phyloP scores from a whole-genome alignment of 2,329 filamentous ascomycete genomes.

The Metarhizium album region DNA sequence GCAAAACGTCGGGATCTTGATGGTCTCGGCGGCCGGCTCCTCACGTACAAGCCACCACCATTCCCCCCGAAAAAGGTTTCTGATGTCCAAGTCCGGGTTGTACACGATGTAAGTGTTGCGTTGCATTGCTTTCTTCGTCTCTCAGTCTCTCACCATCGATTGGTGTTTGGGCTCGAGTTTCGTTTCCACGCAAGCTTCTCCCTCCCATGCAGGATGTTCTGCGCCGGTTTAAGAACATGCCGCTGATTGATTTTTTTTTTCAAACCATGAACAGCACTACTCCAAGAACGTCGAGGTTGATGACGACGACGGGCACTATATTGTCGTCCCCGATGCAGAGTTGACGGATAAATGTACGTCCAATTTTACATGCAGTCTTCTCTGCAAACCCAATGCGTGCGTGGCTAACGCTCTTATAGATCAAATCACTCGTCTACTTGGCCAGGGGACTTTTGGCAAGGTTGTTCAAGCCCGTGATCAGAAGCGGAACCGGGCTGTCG shows the following conservation, averaged over 20 bases:
- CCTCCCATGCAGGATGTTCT: background rate
- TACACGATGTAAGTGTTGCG: conserved; percentile 47
- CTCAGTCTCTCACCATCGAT: background rate
- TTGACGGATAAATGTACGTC: conserved; percentile 82
- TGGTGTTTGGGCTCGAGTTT: background rate
- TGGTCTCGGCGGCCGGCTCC: conserved; percentile 56
- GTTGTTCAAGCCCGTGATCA: conserved; percentile 87
- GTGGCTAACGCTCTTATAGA: conserved; percentile 41
- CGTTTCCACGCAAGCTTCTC: background rate
- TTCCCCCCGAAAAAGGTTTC: conserved; percentile 84
- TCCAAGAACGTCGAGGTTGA: conserved; percentile 66
- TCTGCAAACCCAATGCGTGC: background rate
- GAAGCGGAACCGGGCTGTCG: conserved; percentile 65
- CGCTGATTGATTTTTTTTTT: conserved; percentile 1
- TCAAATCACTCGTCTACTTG: conserved; percentile 77
- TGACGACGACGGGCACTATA: conserved; percentile 94
- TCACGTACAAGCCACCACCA: conserved; percentile 75
- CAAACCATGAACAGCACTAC: conserved; percentile 21
- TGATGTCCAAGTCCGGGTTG: conserved; percentile 56
- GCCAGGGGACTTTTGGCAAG: conserved; percentile 96
- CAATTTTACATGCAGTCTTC: background rate
- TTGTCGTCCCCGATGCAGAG: conserved; percentile 77
- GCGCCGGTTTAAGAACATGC: background rate
- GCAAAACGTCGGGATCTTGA: conserved; percentile 69
- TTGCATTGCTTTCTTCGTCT: background rate